Base-by-base conservation (phyloP, 163 green algal genomes). In the Volvox carteri region DNA sequence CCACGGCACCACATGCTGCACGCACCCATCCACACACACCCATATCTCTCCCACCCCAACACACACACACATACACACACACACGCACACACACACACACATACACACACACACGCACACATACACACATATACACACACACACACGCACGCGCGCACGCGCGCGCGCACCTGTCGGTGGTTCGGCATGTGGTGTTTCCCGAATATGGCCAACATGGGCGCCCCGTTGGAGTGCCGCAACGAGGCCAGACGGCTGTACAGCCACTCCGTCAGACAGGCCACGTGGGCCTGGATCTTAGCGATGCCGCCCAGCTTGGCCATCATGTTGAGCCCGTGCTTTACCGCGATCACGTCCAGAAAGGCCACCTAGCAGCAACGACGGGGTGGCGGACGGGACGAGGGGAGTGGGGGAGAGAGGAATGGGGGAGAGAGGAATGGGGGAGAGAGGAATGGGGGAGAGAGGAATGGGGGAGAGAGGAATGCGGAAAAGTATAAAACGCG, bases 311-410 rank as follows among this genome's bases (percentile, higher is more conserved):
- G 94, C 58, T 70, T 80, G 2, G 93, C 68, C 11, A 96, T 88
- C 46, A 92, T 87, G 37, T 86, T 88, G 50, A 97, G 95, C 62
- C 94, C 95, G 46, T 97, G 93, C 83, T 93, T 92, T 11, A 98
- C 86, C 5, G 91, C 86, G 50, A 96, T 90, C 90, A 98, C 95
- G 93, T 96, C 94, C 42, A 97, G 92, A 86, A 98, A 98, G 68
- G 90, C 83, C 2, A 86, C 79, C 79, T 86, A 37, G 33, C 28
- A 25, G 58, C n/a, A n/a, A n/a, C n/a, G n/a, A n/a, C n/a, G n/a
- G n/a, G n/a, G n/a, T n/a, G n/a, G n/a, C n/a, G n/a, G n/a, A n/a
- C n/a, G 62, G n/a, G 4, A 28, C 23, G 19, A 65, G 2, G 8
- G 54, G 50, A 58, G 8, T 65, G 54, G 54, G 5, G 54, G 5